These are phyloP conservation scores for Porodaedalea pini DNA, from an alignment of 1,284 basidiomycete genomes.

Conservation along the genomic window DNA sequence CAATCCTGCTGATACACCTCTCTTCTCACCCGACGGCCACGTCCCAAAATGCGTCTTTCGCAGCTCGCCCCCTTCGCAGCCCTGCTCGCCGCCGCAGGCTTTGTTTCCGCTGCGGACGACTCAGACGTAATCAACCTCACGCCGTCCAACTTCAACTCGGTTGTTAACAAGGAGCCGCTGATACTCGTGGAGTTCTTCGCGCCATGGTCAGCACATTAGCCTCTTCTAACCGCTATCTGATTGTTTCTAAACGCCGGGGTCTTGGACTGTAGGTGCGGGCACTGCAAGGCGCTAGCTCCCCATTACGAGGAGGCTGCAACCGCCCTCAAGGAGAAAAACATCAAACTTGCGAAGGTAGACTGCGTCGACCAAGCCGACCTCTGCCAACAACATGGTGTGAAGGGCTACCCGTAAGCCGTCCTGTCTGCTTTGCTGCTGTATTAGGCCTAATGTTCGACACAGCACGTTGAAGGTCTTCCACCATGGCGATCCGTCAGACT, in stretches of 20 bases:
- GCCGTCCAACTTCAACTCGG: slow-evolving; percentile 64
- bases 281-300: slow-evolving; percentile 89
- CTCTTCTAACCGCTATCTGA: not conserved
- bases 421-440: not conserved
- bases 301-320: slow-evolving; percentile 97
- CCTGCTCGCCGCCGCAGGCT: slow-evolving; percentile 51
- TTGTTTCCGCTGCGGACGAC: slow-evolving; percentile 51
- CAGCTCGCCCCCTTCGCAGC: slow-evolving; percentile 47
- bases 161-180: slow-evolving; percentile 69
- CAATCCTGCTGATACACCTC: not conserved
- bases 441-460: slow-evolving; percentile 17
- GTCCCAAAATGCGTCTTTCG: slow-evolving; percentile 58
- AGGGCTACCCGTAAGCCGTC: slow-evolving; percentile 83
- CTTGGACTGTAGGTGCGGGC: slow-evolving; percentile 69
- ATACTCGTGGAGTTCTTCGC: slow-evolving; percentile 97
- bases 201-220: slow-evolving; percentile 59
- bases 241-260: not conserved
- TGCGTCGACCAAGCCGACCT: slow-evolving; percentile 88
- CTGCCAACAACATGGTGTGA: slow-evolving; percentile 80
- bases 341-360: slow-evolving; percentile 95
- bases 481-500: slow-evolving; percentile 75
- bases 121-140: slow-evolving; percentile 86
- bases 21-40: slow-evolving; percentile 4
- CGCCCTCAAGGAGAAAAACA: slow-evolving; percentile 81
- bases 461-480: slow-evolving; percentile 91